Evolutionary conservation across 495 filamentous ascomycete genomes (phyloP).

Genomic region (Trichocladium antarcticum): DNA sequence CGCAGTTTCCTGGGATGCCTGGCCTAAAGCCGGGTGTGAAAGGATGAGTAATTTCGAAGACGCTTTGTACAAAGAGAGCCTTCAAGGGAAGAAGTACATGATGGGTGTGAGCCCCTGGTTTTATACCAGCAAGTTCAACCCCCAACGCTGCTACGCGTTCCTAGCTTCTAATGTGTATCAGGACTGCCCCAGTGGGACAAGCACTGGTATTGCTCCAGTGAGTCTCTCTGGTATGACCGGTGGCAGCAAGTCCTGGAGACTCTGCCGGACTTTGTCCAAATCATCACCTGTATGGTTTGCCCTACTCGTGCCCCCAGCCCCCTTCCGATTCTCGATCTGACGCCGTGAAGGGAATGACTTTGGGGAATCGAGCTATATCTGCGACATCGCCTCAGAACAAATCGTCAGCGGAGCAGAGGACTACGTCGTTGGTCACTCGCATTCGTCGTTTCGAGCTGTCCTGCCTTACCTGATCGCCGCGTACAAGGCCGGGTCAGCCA

Average conservation of each 20-base stretch:
- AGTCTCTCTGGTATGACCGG: slow-evolving; percentile 61
- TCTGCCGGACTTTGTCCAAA: slow-evolving; percentile 53
- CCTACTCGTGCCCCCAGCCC: too few relatives aligned
- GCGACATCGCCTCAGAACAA: slow-evolving; percentile 40
- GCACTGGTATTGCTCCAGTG: slow-evolving; percentile 63
- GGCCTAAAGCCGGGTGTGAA: slow-evolving; percentile 48
- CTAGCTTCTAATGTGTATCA: slow-evolving; percentile 13
- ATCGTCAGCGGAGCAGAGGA: slow-evolving; percentile 40
- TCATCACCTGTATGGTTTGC: slow-evolving; percentile 32
- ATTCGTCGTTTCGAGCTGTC: slow-evolving; percentile 36
- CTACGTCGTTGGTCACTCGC: slow-evolving; percentile 37
- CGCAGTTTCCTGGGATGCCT: slow-evolving; percentile 58
- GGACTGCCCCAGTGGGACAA: slow-evolving; percentile 58
- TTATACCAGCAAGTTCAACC: slow-evolving; percentile 38
- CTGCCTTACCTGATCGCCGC: slow-evolving; percentile 55
- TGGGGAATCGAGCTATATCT: slow-evolving; percentile 67
- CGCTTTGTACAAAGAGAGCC: slow-evolving; percentile 38
- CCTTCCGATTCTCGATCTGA: not conserved
- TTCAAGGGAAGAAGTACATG: slow-evolving; percentile 57
- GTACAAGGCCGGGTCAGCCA: slow-evolving; percentile 45
- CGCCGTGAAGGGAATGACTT: slow-evolving; percentile 59
- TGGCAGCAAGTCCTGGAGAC: slow-evolving; percentile 59
- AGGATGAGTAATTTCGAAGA: slow-evolving; percentile 47
- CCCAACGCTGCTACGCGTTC: not conserved
- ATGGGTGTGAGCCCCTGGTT: slow-evolving; percentile 73